Percentiles rank a stretch among this genome's conserved stretches.
Evolutionary conservation across 176 grass and related monocot species (phyloP).

Genomic region (Otatea glauca): DNA sequence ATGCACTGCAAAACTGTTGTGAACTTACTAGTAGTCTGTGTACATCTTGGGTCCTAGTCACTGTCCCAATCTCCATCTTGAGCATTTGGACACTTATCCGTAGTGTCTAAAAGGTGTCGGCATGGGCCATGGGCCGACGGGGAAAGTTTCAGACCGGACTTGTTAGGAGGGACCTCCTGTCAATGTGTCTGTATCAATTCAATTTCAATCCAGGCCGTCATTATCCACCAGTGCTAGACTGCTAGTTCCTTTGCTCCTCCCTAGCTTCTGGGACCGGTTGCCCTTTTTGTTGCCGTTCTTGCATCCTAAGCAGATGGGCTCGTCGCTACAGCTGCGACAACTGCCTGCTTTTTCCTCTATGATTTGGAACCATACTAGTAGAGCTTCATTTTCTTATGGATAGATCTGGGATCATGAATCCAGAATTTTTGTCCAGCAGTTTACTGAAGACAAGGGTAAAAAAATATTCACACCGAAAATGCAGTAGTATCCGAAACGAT

Average conservation of each 20-base stretch:
- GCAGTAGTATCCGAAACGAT: background rate
- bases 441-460: background rate
- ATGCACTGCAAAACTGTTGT: background rate
- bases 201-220: conserved; percentile 19
- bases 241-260: background rate
- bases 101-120: conserved; percentile 21
- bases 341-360: background rate
- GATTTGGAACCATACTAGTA: conserved; percentile 7
- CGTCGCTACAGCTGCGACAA: background rate
- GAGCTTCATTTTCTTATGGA: background rate
- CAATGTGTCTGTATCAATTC: conserved; percentile 36
- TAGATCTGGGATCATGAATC: conserved; percentile 26
- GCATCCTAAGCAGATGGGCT: background rate
- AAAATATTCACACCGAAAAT: background rate
- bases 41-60: background rate
- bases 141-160: conserved; percentile 19
- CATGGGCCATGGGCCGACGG: background rate
- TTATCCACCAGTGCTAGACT: background rate
- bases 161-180: conserved; percentile 5
- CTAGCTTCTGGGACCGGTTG: background rate
- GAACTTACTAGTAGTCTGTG: background rate
- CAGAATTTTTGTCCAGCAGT: background rate
- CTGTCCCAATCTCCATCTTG: background rate
- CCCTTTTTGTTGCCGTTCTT: background rate
- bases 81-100: background rate